These are phyloP conservation scores for Sphagnum tenellum DNA, from an alignment of 225 moss, liverwort and hornwort genomes.

Conservation along the genomic window DNA sequence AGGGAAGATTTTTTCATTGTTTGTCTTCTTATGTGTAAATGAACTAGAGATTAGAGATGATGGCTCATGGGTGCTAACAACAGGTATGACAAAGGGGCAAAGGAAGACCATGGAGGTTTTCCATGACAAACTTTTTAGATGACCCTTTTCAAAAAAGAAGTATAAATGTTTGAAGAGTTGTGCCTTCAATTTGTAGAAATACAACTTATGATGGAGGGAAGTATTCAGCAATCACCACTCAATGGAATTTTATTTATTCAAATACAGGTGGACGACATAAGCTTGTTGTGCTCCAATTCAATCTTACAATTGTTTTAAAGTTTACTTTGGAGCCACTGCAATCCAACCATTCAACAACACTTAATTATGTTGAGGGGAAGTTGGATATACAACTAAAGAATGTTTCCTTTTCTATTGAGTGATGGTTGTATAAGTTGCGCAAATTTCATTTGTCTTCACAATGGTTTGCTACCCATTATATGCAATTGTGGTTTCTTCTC, in stretches of 20 bases:
- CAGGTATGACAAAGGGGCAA: conserved; percentile 57
- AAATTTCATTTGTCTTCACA: conserved; percentile 1
- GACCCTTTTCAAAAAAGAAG: too few relatives aligned
- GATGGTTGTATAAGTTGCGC: conserved; percentile 80
- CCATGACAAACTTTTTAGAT: too few relatives aligned
- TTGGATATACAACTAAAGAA: conserved; percentile 52
- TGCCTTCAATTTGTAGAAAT: conserved; percentile 58
- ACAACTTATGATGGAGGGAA: conserved; percentile 38
- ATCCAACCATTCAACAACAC: conserved; percentile 27
- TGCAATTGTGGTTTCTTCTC: too few relatives aligned
- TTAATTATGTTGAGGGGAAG: conserved; percentile 34
- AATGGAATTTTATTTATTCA: conserved; percentile 35
- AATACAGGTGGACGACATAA: conserved; percentile 54
- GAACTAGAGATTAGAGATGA: conserved; percentile 58
- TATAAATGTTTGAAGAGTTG: conserved; percentile 49
- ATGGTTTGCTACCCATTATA: too few relatives aligned
- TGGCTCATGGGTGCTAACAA: conserved; percentile 61
- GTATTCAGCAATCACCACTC: conserved; percentile 41
- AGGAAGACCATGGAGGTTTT: conserved; percentile 48
- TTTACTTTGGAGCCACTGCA: conserved; percentile 64
- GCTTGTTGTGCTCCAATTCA: conserved; percentile 70
- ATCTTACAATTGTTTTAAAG: conserved; percentile 64
- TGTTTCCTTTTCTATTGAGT: conserved; percentile 70
- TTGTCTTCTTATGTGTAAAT: conserved; percentile 61
- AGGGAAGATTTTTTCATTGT: conserved; percentile 56